Conservation (phyloP, 495 filamentous ascomycete genomes). For the Penicillium herquei region DNA sequence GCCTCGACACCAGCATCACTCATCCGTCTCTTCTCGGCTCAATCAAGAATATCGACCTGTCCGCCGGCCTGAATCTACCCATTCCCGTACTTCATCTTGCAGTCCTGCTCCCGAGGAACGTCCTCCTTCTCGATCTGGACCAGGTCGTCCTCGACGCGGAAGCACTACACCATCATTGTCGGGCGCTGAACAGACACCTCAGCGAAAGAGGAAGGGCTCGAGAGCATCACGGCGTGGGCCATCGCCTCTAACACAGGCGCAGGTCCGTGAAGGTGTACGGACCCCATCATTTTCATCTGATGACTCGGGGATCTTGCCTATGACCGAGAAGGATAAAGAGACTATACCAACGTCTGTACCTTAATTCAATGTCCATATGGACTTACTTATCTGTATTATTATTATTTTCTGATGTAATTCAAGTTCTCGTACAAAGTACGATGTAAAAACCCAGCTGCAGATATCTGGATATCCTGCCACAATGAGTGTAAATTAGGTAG, state of each 20-base stretch:
- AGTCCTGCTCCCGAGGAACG: slow-evolving; percentile 49
- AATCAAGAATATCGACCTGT: slow-evolving; percentile 34
- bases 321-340: slow-evolving; percentile 28
- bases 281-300: slow-evolving; percentile 40
- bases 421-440: no score
- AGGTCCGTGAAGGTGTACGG: slow-evolving; percentile 40
- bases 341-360: slow-evolving; percentile 17
- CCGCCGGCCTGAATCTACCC: slow-evolving; percentile 40
- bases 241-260: slow-evolving; percentile 46
- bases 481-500: no score
- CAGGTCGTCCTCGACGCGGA: slow-evolving; percentile 37
- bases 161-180: slow-evolving; percentile 30
- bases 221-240: slow-evolving; percentile 36
- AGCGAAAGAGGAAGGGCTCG: slow-evolving; percentile 36
- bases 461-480: no score
- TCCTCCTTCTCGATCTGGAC: slow-evolving; percentile 38
- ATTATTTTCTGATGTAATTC: no score
- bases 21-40: slow-evolving; percentile 33
- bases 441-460: no score
- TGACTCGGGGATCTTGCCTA: slow-evolving; percentile 27
- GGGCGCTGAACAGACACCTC: slow-evolving; percentile 28
- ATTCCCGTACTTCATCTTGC: slow-evolving; percentile 49
- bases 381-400: no score
- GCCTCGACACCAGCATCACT: slow-evolving; percentile 29
- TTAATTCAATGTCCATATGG: neutral